Evolutionary conservation across 129 eudicot genomes (phyloP).

Genomic region (Tagetes erecta): DNA sequence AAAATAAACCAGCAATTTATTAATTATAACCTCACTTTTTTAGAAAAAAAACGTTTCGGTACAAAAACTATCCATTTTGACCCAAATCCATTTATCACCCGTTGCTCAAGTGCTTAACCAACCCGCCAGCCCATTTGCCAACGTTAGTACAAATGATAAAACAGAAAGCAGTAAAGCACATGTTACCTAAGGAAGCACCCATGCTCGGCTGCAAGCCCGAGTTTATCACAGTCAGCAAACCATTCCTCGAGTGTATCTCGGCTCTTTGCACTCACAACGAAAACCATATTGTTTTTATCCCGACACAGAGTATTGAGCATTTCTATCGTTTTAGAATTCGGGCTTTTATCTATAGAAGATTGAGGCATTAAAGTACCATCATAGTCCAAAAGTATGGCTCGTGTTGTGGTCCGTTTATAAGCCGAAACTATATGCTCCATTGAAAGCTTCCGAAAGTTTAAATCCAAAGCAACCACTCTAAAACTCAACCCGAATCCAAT

Average conservation of each 20-base stretch:
- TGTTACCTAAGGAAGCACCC: slow-evolving; percentile 72
- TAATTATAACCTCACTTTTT: no score
- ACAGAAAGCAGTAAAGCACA: neutral
- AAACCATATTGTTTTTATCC: slow-evolving; percentile 73
- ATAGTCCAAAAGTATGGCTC: slow-evolving; percentile 75
- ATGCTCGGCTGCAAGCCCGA: slow-evolving; percentile 87
- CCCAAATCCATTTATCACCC: neutral
- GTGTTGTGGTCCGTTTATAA: slow-evolving; percentile 60
- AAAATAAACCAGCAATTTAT: neutral
- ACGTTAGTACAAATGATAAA: neutral
- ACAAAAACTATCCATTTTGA: neutral
- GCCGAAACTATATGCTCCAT: slow-evolving; percentile 88
- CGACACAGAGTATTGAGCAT: slow-evolving; percentile 54
- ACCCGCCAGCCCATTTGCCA: neutral
- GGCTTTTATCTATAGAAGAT: slow-evolving; percentile 68
- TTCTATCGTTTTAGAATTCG: slow-evolving; percentile 52
- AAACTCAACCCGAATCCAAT: slow-evolving; percentile 86
- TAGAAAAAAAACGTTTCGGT: neutral
- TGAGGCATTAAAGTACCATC: slow-evolving; percentile 88
- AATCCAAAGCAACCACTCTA: slow-evolving; percentile 79
- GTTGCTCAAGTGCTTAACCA: neutral
- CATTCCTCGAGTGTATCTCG: slow-evolving; percentile 61
- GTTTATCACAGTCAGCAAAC: slow-evolving; percentile 69
- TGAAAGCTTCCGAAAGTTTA: slow-evolving; percentile 62
- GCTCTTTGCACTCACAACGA: slow-evolving; percentile 69